A percentile compares a stretch with the other conserved stretches of the same genome.
These are phyloP conservation scores for Anisodus tanguticus DNA, from an alignment of 257 asterid genomes.

Conservation along the genomic window DNA sequence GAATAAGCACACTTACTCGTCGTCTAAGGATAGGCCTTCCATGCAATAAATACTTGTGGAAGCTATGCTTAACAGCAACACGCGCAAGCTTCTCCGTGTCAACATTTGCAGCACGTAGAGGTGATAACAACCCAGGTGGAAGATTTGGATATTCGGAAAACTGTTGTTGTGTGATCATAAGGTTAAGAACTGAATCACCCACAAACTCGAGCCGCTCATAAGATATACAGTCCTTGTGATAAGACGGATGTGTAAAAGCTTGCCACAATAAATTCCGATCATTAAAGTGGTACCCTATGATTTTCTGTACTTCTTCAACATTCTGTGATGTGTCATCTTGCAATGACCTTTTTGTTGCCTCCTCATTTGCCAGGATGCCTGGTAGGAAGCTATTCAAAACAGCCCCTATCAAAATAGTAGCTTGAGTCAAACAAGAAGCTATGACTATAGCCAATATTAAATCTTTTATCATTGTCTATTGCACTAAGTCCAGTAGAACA, in stretches of 20 bases:
- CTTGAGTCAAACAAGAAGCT: conserved; percentile 13
- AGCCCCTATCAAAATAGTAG: conserved; percentile 51
- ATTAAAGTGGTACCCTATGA: conserved; percentile 67
- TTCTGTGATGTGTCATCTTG: conserved; percentile 40
- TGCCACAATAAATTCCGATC: conserved; percentile 54
- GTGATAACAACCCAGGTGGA: conserved; percentile 73
- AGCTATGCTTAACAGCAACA: conserved; percentile 65
- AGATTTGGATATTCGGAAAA: conserved; percentile 62
- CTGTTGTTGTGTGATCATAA: conserved; percentile 69
- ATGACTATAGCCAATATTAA: neutral
- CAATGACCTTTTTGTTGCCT: conserved; percentile 35
- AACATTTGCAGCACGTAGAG: conserved; percentile 90
- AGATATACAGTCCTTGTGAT: conserved; percentile 48
- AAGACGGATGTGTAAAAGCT: conserved; percentile 82
- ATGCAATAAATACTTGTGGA: conserved; percentile 66
- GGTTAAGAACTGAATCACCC: conserved; percentile 76
- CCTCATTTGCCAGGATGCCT: conserved; percentile 39
- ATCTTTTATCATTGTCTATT: neutral
- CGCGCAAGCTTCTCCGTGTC: conserved; percentile 95
- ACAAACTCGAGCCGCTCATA: conserved; percentile 81
- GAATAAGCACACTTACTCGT: conserved; percentile 47
- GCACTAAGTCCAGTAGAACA: neutral
- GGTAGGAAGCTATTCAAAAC: conserved; percentile 49
- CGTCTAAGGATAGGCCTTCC: conserved; percentile 48
- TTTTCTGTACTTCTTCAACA: conserved; percentile 64